Conservation (phyloP, 768 basidiomycete genomes). For the Neoboletus brunneissimus region DNA sequence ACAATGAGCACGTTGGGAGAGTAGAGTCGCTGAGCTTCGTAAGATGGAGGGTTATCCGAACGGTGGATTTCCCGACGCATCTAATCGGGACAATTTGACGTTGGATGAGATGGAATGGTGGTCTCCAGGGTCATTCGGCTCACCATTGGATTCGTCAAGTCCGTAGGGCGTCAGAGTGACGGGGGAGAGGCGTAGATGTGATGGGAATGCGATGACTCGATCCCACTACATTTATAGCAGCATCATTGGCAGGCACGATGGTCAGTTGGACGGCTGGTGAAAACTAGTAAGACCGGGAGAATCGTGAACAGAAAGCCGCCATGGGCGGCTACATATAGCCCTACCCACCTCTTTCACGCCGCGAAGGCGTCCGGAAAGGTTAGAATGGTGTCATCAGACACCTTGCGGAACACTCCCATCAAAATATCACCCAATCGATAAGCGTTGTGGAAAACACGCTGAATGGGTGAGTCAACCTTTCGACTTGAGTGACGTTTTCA, state of each 20-base stretch:
- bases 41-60: conserved; percentile 19
- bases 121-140: neutral
- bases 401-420: conserved; percentile 4
- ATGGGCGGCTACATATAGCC: conserved; percentile 17
- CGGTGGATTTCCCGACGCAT: conserved; percentile 6
- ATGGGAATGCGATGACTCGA: neutral
- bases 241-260: neutral
- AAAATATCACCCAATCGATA: conserved; percentile 14
- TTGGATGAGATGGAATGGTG: neutral
- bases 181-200: neutral
- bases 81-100: conserved; percentile 5
- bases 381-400: neutral
- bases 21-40: conserved; percentile 13
- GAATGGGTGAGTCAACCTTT: conserved; percentile 13
- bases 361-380: conserved; percentile 1
- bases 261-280: neutral
- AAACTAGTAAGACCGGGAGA: neutral
- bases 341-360: neutral
- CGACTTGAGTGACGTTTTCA: conserved; percentile 8
- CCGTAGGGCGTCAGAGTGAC: conserved; percentile 1
- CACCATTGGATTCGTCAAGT: conserved; percentile 7
- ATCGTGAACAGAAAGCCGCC: neutral
- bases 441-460: conserved; percentile 11
- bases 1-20: conserved; percentile 40
- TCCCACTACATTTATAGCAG: conserved; percentile 18